These are phyloP conservation scores for Acanthamoeba culbertsoni DNA, from an alignment of 208 protist genomes.

Conservation along the genomic window DNA sequence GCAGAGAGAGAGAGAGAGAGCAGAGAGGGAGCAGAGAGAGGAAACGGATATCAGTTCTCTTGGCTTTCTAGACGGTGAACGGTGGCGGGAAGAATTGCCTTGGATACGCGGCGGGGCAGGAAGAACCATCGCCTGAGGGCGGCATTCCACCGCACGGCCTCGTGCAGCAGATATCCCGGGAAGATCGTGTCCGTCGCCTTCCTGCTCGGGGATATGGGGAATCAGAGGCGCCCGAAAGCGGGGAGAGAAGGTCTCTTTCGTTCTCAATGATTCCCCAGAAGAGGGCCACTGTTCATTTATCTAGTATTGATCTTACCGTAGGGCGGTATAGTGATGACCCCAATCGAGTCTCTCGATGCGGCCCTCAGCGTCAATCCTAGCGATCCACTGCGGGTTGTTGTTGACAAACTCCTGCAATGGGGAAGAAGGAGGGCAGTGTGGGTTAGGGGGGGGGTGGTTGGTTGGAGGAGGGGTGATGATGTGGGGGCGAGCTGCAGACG, in stretches of 20 bases:
- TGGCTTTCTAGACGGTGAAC: neutral
- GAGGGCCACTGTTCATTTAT: neutral
- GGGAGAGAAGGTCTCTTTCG: neutral
- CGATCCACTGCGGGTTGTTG: slow-evolving; percentile 70
- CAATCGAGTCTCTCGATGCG: slow-evolving; percentile 64
- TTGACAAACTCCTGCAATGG: slow-evolving; percentile 55
- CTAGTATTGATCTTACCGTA: neutral
- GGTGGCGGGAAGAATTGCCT: neutral
- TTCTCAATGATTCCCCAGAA: neutral
- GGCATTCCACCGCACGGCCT: slow-evolving; percentile 63
- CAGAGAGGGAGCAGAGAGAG: neutral
- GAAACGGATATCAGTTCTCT: neutral
- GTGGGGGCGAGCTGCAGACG: neutral
- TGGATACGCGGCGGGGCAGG: slow-evolving; percentile 70
- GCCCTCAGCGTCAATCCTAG: slow-evolving; percentile 61
- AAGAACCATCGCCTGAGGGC: slow-evolving; percentile 71
- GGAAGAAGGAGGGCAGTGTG: neutral
- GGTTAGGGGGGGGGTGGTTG: too few species aligned
- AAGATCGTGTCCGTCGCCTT: neutral
- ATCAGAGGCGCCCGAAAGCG: too few species aligned
- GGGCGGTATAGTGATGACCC: slow-evolving; percentile 54
- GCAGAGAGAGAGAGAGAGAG: neutral
- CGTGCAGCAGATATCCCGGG: slow-evolving; percentile 77
- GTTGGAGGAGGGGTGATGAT: neutral
- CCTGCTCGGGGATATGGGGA: too few species aligned